Evolutionary conservation across 2,329 filamentous ascomycete genomes (phyloP).

Genomic region (Penicillium sclerotiorum): DNA sequence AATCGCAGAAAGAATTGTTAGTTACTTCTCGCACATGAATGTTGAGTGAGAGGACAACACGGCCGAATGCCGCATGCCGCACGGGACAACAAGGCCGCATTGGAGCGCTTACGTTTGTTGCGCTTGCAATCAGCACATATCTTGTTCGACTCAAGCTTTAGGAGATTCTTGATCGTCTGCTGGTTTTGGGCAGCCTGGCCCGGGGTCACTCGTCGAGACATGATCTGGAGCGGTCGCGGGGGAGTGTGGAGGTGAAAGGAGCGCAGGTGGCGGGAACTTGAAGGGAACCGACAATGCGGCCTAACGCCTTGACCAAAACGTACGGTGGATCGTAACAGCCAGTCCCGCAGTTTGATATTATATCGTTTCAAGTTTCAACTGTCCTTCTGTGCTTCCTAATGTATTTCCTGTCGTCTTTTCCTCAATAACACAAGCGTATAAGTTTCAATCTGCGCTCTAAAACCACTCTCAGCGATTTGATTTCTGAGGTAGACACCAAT

Average conservation of each 20-base stretch:
- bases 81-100: no score
- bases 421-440: no score
- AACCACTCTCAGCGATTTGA: no score
- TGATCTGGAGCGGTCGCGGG: slow-evolving; percentile 22
- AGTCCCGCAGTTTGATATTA: slow-evolving; percentile 20
- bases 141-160: slow-evolving; percentile 96
- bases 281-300: slow-evolving; percentile 22
- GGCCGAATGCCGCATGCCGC: no score
- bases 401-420: no score
- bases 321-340: slow-evolving; percentile 28
- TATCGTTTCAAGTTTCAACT: no score
- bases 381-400: no score
- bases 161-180: slow-evolving; percentile 86
- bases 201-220: slow-evolving; percentile 63
- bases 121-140: slow-evolving; percentile 97
- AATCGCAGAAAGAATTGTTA: slow-evolving; percentile 19
- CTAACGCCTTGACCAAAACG: slow-evolving; percentile 23
- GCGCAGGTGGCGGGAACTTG: slow-evolving; percentile 28
- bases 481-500: no score
- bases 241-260: slow-evolving; percentile 20
- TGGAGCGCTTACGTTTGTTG: slow-evolving; percentile 78
- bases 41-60: no score
- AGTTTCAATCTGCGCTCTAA: no score
- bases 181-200: slow-evolving; percentile 92
- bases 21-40: no score